These are phyloP conservation scores for Rhododendron ferrugineum DNA, from an alignment of 148 eudicot genomes.

Conservation along the genomic window DNA sequence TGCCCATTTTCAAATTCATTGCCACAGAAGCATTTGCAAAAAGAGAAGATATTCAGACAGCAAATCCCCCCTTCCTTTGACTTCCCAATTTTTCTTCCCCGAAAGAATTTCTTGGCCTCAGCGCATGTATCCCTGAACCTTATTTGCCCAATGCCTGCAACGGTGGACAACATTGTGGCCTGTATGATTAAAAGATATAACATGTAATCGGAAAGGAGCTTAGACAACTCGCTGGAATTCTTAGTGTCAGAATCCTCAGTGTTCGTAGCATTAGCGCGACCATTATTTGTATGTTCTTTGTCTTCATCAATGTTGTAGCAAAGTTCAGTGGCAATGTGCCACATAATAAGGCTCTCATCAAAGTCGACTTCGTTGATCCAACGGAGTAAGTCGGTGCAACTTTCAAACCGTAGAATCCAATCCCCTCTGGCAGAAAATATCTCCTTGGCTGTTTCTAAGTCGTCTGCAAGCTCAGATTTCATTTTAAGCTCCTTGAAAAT, in stretches of 20 bases:
- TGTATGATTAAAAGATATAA: conserved; percentile 30
- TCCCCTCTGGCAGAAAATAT: conserved; percentile 4
- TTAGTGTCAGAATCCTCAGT: not conserved
- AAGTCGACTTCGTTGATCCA: not conserved
- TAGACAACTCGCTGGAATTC: conserved; percentile 10
- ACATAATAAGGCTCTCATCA: conserved; percentile 1
- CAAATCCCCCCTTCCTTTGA: not conserved
- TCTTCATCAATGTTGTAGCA: not conserved
- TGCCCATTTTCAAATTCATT: not conserved
- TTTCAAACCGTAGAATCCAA: conserved; percentile 2
- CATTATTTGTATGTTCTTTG: not conserved
- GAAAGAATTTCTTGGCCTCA: conserved; percentile 27
- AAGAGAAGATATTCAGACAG: not conserved
- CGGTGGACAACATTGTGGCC: conserved; percentile 27
- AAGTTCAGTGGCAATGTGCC: conserved; percentile 6
- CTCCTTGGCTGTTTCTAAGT: conserved; percentile 20
- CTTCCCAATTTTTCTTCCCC: not conserved
- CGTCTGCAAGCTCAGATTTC: conserved; percentile 28
- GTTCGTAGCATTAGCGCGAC: not conserved
- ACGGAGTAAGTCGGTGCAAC: not conserved
- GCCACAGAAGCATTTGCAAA: not conserved
- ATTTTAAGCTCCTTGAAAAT: conserved; percentile 28
- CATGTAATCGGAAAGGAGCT: conserved; percentile 28
- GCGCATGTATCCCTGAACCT: conserved; percentile 39
- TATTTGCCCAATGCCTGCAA: conserved; percentile 32